These are phyloP conservation scores for Cladosporium sp. DNA, from an alignment of 2,329 filamentous ascomycete species.

Conservation along the genomic window DNA sequence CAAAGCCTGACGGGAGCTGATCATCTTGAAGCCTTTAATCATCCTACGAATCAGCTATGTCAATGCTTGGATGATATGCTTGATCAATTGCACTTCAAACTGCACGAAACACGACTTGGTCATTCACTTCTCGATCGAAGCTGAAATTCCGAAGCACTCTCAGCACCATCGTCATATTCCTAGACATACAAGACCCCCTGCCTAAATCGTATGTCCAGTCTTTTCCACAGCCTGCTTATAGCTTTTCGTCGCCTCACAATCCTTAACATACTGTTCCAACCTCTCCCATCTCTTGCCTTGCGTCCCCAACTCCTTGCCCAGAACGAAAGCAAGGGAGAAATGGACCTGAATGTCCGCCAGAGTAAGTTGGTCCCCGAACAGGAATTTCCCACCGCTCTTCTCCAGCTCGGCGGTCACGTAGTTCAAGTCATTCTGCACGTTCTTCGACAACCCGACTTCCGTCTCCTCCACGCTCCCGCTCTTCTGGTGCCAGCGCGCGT, in stretches of 20 bases:
- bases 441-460: slow-evolving; percentile 37
- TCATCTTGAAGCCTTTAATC: too few relatives aligned
- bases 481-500: slow-evolving; percentile 42
- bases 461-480: slow-evolving; percentile 33
- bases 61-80: too few relatives aligned
- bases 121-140: too few relatives aligned
- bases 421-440: slow-evolving; percentile 43
- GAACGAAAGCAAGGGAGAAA: slow-evolving; percentile 39
- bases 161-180: too few relatives aligned
- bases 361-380: slow-evolving; percentile 40
- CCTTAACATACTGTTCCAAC: slow-evolving; percentile 34
- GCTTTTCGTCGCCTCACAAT: slow-evolving; percentile 32
- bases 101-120: too few relatives aligned
- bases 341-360: slow-evolving; percentile 46
- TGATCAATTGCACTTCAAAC: too few relatives aligned
- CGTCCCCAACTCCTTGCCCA: slow-evolving; percentile 35
- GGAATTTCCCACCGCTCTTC: slow-evolving; percentile 35
- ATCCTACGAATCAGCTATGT: too few relatives aligned
- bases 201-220: slow-evolving; percentile 33
- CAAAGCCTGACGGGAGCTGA: too few relatives aligned
- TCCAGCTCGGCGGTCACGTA: slow-evolving; percentile 42
- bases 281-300: slow-evolving; percentile 32
- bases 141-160: too few relatives aligned
- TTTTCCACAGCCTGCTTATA: slow-evolving; percentile 40
- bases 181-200: background rate